Base-by-base conservation (phyloP, 208 protist genomes). In the Leptomonas pyrrhocoris region DNA sequence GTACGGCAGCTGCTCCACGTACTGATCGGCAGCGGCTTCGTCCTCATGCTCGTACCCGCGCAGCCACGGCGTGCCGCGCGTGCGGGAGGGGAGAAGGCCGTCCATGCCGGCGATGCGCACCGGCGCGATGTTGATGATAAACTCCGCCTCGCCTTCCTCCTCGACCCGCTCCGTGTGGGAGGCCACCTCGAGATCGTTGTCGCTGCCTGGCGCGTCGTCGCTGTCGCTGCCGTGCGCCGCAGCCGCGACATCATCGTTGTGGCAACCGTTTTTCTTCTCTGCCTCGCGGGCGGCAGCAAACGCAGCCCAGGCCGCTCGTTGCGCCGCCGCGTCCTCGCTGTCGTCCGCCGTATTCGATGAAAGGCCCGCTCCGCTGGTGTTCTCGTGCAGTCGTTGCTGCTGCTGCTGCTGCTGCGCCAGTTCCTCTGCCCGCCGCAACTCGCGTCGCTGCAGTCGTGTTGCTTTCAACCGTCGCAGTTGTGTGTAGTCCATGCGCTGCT, bases 61-160 rank as follows among this genome's bases (percentile, higher is more conserved):
- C 42, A 89, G 75, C 84, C 84, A 89, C 57, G 72, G 63, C 15
- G 84, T 78, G 30, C 84, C 84, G 40, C 84, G 84, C 18, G 72
- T 42, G 7, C 59, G 46, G 3, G 80, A 59, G 25, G 80, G 84
- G 38, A 89, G 27, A 12, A 81, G 49, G 25, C 72, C 78, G 30
- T 89, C 65, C 68, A 85, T 70, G 16, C 84, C 84, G 0, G 79
- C 84, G 9, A 89, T 66, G 13, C 80, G 74, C 42, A 89, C 78
- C 13, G 80, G 74, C 3, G 73, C 77, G 56, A 83, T 75, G 59
- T 77, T 78, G 25, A 89, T 67, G 28, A 74, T 73, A 45, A 85
- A 79, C 42, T 82, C 77, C 2, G 56, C 64, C 55, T 75, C 73
- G 2, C 61, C 66, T n/a, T 77, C 71, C 49, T 77, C 71, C 19